These are phyloP conservation scores for Lolium perenne DNA, from an alignment of 176 grass and related monocot genomes.

Conservation along the genomic window DNA sequence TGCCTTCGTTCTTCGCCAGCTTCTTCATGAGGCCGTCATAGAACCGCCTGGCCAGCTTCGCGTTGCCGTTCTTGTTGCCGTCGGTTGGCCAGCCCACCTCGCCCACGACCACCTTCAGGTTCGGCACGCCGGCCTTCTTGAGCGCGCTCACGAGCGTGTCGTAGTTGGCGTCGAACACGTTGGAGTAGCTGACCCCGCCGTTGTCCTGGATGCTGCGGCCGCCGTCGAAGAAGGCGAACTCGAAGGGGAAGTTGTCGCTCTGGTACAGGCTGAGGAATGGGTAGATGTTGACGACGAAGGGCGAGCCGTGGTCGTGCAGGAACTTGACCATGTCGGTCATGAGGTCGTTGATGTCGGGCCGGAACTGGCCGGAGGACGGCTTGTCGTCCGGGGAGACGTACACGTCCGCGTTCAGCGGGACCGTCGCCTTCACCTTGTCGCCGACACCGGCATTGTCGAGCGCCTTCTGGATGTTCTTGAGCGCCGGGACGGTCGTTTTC, in stretches of 20 bases:
- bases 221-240: slow-evolving; percentile 81
- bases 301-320: slow-evolving; percentile 57
- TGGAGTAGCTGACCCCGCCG: slow-evolving; percentile 62
- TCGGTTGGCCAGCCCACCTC: slow-evolving; percentile 92
- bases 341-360: slow-evolving; percentile 68
- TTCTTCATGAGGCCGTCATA: slow-evolving; percentile 73
- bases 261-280: slow-evolving; percentile 80
- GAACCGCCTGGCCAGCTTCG: slow-evolving; percentile 54
- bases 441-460: slow-evolving; percentile 66
- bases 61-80: slow-evolving; percentile 65
- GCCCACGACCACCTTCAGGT: slow-evolving; percentile 75
- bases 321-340: slow-evolving; percentile 76
- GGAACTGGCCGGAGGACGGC: slow-evolving; percentile 63
- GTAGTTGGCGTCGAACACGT: slow-evolving; percentile 94
- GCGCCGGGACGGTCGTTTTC: slow-evolving; percentile 63
- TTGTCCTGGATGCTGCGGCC: slow-evolving; percentile 67
- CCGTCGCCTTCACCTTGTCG: slow-evolving; percentile 56
- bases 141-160: slow-evolving; percentile 75
- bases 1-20: slow-evolving; percentile 62
- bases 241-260: slow-evolving; percentile 68
- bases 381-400: slow-evolving; percentile 67
- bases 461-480: slow-evolving; percentile 89
- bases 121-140: slow-evolving; percentile 75
- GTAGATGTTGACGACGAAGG: slow-evolving; percentile 93
- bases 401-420: slow-evolving; percentile 80